Conservation (phyloP, 257 asterid genomes). For the Pogostemon cablin region DNA sequence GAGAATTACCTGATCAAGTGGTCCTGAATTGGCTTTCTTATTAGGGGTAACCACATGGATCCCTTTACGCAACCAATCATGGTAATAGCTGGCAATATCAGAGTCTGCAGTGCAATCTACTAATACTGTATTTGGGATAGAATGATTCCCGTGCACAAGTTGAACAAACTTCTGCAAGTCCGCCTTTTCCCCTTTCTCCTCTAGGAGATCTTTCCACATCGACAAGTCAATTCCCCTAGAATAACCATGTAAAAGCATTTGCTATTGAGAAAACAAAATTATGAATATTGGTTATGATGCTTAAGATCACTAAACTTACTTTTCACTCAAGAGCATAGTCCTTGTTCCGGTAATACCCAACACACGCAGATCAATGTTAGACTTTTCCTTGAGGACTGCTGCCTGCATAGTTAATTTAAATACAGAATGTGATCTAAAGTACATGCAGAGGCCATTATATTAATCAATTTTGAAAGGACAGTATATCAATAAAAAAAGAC, state of each 20-base stretch:
- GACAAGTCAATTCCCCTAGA: slow-evolving; percentile 92
- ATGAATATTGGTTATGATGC: background rate
- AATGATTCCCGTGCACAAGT: slow-evolving; percentile 87
- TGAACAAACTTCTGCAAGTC: slow-evolving; percentile 88
- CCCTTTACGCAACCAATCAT: slow-evolving; percentile 93
- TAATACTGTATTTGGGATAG: slow-evolving; percentile 84
- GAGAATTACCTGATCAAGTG: slow-evolving; percentile 79
- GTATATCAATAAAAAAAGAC: background rate
- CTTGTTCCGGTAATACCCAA: slow-evolving; percentile 87
- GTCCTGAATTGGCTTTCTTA: slow-evolving; percentile 99
- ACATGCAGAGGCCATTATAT: background rate
- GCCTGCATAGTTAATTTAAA: slow-evolving; percentile 56
- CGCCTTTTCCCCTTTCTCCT: slow-evolving; percentile 69
- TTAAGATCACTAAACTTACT: slow-evolving; percentile 51
- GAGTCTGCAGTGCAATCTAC: slow-evolving; percentile 99
- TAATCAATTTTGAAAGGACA: slow-evolving; percentile 12
- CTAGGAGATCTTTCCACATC: slow-evolving; percentile 76
- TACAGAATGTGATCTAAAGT: background rate
- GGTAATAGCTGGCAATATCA: slow-evolving; percentile 70
- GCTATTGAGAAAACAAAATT: background rate
- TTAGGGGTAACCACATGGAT: slow-evolving; percentile 95
- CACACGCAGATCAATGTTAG: slow-evolving; percentile 92
- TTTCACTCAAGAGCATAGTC: slow-evolving; percentile 77
- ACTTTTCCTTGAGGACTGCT: slow-evolving; percentile 90
- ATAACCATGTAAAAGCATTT: slow-evolving; percentile 13